A percentile compares a stretch with the other conserved stretches of the same genome.
These are phyloP conservation scores for Prunus campanulata DNA, from an alignment of 306 rosid genomes.

Conservation along the genomic window DNA sequence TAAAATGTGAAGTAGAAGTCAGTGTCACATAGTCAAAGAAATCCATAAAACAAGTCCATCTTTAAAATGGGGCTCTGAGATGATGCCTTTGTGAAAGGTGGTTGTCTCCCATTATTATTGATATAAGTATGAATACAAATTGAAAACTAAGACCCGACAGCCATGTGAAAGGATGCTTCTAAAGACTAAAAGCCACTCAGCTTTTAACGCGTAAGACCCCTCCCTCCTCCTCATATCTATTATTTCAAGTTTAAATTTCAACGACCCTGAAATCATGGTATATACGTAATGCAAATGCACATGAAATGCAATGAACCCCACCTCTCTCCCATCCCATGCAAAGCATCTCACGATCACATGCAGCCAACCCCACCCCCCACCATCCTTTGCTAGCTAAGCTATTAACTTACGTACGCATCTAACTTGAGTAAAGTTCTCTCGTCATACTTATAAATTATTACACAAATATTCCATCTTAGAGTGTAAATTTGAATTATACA, in stretches of 20 bases:
- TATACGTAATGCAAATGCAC: not conserved
- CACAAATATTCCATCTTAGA: too few species aligned
- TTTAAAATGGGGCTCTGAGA: not conserved
- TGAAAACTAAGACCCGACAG: not conserved
- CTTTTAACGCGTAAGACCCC: constrained; percentile 9
- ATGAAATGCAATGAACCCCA: constrained; percentile 25
- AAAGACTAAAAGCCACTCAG: not conserved
- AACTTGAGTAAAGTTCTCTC: too few species aligned
- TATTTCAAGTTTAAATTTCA: not conserved
- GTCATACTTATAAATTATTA: too few species aligned
- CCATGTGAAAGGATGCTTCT: constrained; percentile 28
- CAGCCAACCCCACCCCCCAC: constrained; percentile 17
- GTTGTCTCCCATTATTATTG: not conserved
- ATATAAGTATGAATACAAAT: not conserved
- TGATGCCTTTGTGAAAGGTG: not conserved
- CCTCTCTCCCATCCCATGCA: not conserved
- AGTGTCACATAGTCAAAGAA: not conserved
- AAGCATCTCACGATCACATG: not conserved
- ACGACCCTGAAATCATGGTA: constrained; percentile 14
- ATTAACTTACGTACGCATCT: too few species aligned
- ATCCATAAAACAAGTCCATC: not conserved
- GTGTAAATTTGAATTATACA: too few species aligned
- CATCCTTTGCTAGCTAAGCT: not conserved
- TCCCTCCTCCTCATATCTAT: not conserved
- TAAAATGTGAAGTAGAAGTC: not conserved